Evolutionary conservation across 495 filamentous ascomycete genomes (phyloP).

Genomic region (Tetracladium setigerum): DNA sequence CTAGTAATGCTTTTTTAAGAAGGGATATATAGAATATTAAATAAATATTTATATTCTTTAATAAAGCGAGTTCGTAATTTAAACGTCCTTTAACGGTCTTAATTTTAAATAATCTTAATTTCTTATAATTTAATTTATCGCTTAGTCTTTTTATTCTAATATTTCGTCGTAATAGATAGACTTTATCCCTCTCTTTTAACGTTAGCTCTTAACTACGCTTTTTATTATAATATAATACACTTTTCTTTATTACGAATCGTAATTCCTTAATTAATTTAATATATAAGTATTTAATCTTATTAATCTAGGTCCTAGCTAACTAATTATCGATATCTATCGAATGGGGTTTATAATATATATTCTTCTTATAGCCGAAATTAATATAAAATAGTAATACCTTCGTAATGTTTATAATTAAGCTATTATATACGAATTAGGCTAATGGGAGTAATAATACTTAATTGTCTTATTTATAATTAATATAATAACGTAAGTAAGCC

Average conservation of each 20-base stretch:
- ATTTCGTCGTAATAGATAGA: conserved; percentile 21
- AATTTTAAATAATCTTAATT: conserved; percentile 15
- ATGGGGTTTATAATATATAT: no score
- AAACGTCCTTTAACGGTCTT: neutral
- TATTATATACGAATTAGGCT: no score
- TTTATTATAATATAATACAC: conserved; percentile 14
- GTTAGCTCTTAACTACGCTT: neutral
- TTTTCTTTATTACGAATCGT: conserved; percentile 12
- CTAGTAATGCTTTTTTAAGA: conserved; percentile 1
- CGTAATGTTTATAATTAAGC: no score
- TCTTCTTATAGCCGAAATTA: no score
- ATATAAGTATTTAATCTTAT: conserved; percentile 9
- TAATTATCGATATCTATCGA: conserved; percentile 1
- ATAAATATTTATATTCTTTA: conserved; percentile 7
- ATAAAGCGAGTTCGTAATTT: conserved; percentile 4
- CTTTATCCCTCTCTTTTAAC: conserved; percentile 20
- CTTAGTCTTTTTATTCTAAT: conserved; percentile 21
- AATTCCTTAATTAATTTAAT: conserved; percentile 12
- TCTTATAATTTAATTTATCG: conserved; percentile 21
- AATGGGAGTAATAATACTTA: no score
- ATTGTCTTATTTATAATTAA: no score
- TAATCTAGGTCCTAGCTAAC: conserved; percentile 2
- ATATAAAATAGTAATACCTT: no score
- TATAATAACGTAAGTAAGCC: no score
- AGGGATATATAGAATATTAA: conserved; percentile 5